phyloP scores from a whole-genome alignment of 1,284 basidiomycete species.

The Leucoagaricus sp. region DNA sequence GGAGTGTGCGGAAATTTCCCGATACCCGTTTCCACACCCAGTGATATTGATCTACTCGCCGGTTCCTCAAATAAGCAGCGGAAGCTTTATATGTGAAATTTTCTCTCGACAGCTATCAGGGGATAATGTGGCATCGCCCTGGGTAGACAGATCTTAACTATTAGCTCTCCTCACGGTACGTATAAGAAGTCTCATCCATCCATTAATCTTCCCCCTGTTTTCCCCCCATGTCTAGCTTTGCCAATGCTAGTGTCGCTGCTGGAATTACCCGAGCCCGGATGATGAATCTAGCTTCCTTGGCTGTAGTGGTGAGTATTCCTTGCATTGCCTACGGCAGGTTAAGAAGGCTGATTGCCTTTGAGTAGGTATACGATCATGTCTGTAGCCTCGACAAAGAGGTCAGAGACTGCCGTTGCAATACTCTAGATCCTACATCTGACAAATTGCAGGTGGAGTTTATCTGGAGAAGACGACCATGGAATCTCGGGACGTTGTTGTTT shows the following conservation, averaged over 20 bases:
- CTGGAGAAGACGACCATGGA: slow-evolving; percentile 1
- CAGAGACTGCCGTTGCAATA: not conserved
- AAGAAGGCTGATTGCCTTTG: not conserved
- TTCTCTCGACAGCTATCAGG: too few species aligned
- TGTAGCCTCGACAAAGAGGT: slow-evolving; percentile 4
- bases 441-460: not conserved
- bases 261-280: not conserved
- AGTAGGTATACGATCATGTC: slow-evolving; percentile 2
- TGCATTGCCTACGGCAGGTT: not conserved
- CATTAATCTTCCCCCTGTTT: too few species aligned
- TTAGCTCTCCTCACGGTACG: too few species aligned
- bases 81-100: too few species aligned
- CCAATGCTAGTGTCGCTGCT: not conserved
- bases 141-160: too few species aligned
- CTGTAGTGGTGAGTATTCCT: not conserved
- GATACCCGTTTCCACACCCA: too few species aligned
- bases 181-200: too few species aligned
- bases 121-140: too few species aligned
- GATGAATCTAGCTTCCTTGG: not conserved
- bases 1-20: too few species aligned
- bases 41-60: too few species aligned
- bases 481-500: not conserved
- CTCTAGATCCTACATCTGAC: not conserved
- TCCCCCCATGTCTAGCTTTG: not conserved
- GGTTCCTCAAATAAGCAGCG: too few species aligned